Evolutionary conservation across 2,329 filamentous ascomycete genomes (phyloP).

Genomic region (Cordyceps cateniannulata): DNA sequence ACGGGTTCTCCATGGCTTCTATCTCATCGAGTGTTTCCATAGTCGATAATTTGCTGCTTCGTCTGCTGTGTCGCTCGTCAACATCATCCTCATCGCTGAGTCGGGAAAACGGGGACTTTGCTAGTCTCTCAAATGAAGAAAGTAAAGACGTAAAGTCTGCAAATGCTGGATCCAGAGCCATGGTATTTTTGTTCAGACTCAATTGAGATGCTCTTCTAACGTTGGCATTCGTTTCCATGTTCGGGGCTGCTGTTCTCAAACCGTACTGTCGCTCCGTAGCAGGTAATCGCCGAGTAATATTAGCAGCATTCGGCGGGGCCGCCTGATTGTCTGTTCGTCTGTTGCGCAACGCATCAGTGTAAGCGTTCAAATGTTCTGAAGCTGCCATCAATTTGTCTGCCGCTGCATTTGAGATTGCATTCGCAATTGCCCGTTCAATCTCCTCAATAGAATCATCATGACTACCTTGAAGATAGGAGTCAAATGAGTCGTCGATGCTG

Average conservation of each 20-base stretch:
- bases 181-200: constrained; percentile 13
- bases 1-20: constrained; percentile 1
- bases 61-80: constrained; percentile 7
- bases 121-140: constrained; percentile 23
- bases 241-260: background rate
- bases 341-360: background rate
- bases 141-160: constrained; percentile 24
- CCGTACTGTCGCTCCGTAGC: constrained; percentile 7
- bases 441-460: constrained; percentile 12
- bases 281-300: background rate
- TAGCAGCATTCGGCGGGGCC: constrained; percentile 7
- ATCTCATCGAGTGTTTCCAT: constrained; percentile 9
- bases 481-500: constrained; percentile 5
- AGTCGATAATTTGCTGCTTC: constrained; percentile 2
- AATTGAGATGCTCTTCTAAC: constrained; percentile 11
- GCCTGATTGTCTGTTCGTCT: background rate
- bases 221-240: background rate
- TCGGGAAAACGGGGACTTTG: constrained; percentile 19
- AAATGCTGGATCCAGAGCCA: constrained; percentile 19
- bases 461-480: constrained; percentile 10
- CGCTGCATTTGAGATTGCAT: constrained; percentile 11
- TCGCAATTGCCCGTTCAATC: constrained; percentile 9
- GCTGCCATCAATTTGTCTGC: constrained; percentile 8
- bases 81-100: constrained; percentile 15
- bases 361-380: background rate